Evolutionary conservation across 352 stramenopile species (phyloP).

Genomic region (Elongisporangium undulatum): DNA sequence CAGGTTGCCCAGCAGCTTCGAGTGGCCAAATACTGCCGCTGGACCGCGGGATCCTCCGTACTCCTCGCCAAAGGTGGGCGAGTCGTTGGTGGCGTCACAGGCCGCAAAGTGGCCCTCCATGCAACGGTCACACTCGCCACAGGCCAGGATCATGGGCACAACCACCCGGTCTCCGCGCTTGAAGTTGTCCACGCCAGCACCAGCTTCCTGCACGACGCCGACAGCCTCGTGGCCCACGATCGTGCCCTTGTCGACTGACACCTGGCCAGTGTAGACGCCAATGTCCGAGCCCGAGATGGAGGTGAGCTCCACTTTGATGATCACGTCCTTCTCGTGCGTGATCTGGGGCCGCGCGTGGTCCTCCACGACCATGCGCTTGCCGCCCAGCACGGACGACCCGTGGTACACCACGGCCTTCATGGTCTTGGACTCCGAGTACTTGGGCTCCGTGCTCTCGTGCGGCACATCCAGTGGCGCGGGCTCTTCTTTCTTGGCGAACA

Average conservation of each 20-base stretch:
- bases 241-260: slow-evolving; percentile 28
- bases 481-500: background rate
- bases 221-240: slow-evolving; percentile 44
- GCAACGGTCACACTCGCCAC: slow-evolving; percentile 35
- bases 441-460: slow-evolving; percentile 15
- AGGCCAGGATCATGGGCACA: slow-evolving; percentile 31
- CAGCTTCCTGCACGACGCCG: slow-evolving; percentile 26
- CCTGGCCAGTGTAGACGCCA: slow-evolving; percentile 26
- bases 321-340: slow-evolving; percentile 24
- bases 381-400: slow-evolving; percentile 11
- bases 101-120: slow-evolving; percentile 23
- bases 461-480: background rate
- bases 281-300: slow-evolving; percentile 36
- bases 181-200: slow-evolving; percentile 24
- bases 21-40: slow-evolving; percentile 36
- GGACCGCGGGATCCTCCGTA: slow-evolving; percentile 24
- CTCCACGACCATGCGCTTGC: slow-evolving; percentile 21
- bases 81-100: slow-evolving; percentile 42
- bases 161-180: slow-evolving; percentile 35
- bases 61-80: slow-evolving; percentile 27
- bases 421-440: slow-evolving; percentile 15
- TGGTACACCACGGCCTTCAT: slow-evolving; percentile 36
- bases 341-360: slow-evolving; percentile 20
- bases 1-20: slow-evolving; percentile 22
- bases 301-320: slow-evolving; percentile 23